Conservation (phyloP, 2,329 filamentous ascomycete species). For the Madurella mycetomatis region DNA sequence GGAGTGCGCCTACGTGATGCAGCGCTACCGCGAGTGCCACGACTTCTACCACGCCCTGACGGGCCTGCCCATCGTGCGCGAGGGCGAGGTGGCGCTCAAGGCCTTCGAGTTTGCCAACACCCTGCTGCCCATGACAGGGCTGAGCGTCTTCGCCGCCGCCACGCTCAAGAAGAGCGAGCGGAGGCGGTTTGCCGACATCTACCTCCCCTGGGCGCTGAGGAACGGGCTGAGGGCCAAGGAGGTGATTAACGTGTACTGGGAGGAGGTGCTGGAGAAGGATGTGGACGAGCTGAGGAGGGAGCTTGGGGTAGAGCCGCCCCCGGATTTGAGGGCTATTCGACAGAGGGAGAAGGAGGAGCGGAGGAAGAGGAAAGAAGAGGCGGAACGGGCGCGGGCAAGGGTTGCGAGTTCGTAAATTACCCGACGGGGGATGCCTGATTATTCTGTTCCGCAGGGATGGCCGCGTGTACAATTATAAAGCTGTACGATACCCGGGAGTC, state of each 20-base stretch:
- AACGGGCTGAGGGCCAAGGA: constrained; percentile 76
- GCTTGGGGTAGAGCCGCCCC: constrained; percentile 81
- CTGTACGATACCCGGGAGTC: constrained; percentile 5
- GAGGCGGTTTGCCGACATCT: constrained; percentile 65
- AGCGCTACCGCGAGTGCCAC: constrained; percentile 93
- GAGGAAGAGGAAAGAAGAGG: constrained; percentile 54
- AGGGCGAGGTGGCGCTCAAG: constrained; percentile 96
- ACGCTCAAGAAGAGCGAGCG: constrained; percentile 82
- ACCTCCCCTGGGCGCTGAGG: constrained; percentile 84
- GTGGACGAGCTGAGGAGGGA: constrained; percentile 69
- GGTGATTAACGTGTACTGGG: constrained; percentile 96
- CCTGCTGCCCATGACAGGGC: constrained; percentile 86
- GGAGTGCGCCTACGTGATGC: constrained; percentile 98
- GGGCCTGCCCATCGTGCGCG: constrained; percentile 82
- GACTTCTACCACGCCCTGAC: constrained; percentile 97
- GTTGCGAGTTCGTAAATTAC: neutral
- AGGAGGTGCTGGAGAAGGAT: constrained; percentile 83
- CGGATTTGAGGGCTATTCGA: constrained; percentile 76
- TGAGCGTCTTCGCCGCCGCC: constrained; percentile 79
- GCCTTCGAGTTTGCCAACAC: constrained; percentile 97
- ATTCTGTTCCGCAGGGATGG: neutral
- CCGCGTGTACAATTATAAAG: constrained; percentile 5
- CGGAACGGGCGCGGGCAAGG: constrained; percentile 6
- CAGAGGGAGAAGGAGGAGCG: constrained; percentile 64
- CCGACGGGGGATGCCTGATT: neutral